Conservation (phyloP, 116 monocot species). For the Papilionanthe hybrid region DNA sequence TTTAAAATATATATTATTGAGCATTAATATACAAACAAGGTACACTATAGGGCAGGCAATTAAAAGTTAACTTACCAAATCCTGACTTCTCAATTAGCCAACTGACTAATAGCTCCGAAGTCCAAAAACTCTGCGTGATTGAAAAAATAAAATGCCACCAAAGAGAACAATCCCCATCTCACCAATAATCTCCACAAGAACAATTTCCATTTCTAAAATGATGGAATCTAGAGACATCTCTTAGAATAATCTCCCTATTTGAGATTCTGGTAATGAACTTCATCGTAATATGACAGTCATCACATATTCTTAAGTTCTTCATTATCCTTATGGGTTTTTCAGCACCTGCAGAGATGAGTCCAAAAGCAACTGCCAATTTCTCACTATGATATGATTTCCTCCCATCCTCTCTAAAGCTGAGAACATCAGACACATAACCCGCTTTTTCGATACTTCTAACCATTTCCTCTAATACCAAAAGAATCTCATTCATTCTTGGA, state of each 20-base stretch:
- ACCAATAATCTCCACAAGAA: constrained; percentile 8
- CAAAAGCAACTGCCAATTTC: constrained; percentile 64
- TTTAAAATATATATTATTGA: too few relatives aligned
- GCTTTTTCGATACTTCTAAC: constrained; percentile 37
- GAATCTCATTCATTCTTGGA: constrained; percentile 43
- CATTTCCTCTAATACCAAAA: constrained; percentile 30
- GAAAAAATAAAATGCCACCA: not conserved
- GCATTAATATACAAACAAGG: not conserved
- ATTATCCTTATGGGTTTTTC: constrained; percentile 61
- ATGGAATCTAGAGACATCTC: constrained; percentile 18
- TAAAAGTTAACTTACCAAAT: not conserved
- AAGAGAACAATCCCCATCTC: not conserved
- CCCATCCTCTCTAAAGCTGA: not conserved
- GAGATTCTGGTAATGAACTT: constrained; percentile 47
- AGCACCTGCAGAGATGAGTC: constrained; percentile 41
- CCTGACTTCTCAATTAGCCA: not conserved
- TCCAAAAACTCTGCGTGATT: not conserved
- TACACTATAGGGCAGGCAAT: not conserved
- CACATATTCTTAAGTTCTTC: constrained; percentile 72
- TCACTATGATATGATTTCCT: constrained; percentile 52
- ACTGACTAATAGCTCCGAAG: not conserved
- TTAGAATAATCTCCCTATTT: constrained; percentile 45
- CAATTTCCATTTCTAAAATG: not conserved
- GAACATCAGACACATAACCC: constrained; percentile 31
- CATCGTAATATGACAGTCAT: constrained; percentile 54